Percentiles rank a stretch among this genome's conserved stretches.
Evolutionary conservation across 139 green algal species (phyloP).

Genomic region (Chlorella sp.): DNA sequence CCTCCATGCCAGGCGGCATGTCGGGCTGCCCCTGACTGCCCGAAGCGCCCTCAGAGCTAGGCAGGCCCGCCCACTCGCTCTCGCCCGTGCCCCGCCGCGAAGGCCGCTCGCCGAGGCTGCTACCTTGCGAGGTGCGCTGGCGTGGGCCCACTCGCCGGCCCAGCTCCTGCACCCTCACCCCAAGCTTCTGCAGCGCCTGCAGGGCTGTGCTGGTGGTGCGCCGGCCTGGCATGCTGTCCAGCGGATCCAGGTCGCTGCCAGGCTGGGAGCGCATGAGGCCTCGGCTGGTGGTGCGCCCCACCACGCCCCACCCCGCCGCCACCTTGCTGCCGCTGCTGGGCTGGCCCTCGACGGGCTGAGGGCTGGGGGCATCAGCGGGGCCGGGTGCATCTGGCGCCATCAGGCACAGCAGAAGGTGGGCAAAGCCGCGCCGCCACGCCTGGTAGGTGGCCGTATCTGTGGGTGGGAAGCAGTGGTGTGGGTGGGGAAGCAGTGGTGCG

Average conservation of each 20-base stretch:
- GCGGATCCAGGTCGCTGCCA: too few relatives aligned
- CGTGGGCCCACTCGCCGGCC: background rate
- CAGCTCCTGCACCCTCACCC: constrained; percentile 17
- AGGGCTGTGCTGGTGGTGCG: too few relatives aligned
- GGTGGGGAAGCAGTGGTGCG: too few relatives aligned
- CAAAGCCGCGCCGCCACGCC: constrained; percentile 34
- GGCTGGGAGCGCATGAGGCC: background rate
- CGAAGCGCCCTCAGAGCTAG: background rate
- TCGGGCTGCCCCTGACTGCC: background rate
- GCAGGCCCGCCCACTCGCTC: background rate
- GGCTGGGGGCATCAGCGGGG: background rate
- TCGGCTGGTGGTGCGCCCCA: constrained; percentile 4
- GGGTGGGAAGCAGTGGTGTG: background rate
- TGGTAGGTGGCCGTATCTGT: constrained; percentile 23
- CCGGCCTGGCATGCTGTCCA: too few relatives aligned
- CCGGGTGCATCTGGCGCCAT: constrained; percentile 7
- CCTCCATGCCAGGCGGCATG: background rate
- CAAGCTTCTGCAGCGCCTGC: background rate
- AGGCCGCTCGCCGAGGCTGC: too few relatives aligned
- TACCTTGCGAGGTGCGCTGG: too few relatives aligned
- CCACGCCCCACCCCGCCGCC: too few relatives aligned
- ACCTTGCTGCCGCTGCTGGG: background rate
- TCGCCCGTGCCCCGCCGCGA: too few relatives aligned
- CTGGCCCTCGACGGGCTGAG: background rate
- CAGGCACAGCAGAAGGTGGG: constrained; percentile 26